Evolutionary conservation across 805 yeast genomes (phyloP), one percentile per base, ranked within the genome.

Genomic region (Candida loeiensis): DNA sequence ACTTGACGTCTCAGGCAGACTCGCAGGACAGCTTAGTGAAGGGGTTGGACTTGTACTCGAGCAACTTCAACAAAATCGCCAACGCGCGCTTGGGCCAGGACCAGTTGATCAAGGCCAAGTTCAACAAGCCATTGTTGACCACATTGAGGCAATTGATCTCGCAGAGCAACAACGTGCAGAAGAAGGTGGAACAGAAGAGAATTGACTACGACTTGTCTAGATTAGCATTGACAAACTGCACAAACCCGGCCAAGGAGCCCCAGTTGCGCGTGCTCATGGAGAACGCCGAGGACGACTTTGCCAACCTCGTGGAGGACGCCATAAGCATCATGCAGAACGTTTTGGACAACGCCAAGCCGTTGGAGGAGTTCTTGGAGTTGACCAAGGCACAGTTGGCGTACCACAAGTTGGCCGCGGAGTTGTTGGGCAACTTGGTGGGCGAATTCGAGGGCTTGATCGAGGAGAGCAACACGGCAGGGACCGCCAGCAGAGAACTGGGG

Each of bases 301-400:
- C 93, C 34, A 86, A 85, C 50, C 83, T 90, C 17, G 88, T 88
- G 25, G 95, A 87, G 65, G 93, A 84, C 55, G 93, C 95, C 28
- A 87, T 86, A 40, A 69, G 80, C 28, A 78, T 83, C 44, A 82
- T 87, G 90, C 86, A 82, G 66, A 80, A 82, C 56, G 90, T 84
- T 20, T 76, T 87, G 49, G 80, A 81, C 42, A 72, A 80, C 41
- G 79, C 89, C 15, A 75, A 79, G 50, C 83, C 89, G 13, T 70
- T 85, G 49, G 74, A 77, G 37, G 82, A 81, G 58, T 66, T 86
- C 43, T 69, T 73, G 45, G 88, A 82, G 58, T 73, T 87, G 50
- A 77, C 82, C 41, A 74, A 73, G 55, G 95, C 95, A 34, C 95
- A 87, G 64, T 71, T 83, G 59, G 85, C 85, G 24, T 87, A 79